Conservation (phyloP, 192 early-diverging fungal genomes). For the Geranomyces variabilis region DNA sequence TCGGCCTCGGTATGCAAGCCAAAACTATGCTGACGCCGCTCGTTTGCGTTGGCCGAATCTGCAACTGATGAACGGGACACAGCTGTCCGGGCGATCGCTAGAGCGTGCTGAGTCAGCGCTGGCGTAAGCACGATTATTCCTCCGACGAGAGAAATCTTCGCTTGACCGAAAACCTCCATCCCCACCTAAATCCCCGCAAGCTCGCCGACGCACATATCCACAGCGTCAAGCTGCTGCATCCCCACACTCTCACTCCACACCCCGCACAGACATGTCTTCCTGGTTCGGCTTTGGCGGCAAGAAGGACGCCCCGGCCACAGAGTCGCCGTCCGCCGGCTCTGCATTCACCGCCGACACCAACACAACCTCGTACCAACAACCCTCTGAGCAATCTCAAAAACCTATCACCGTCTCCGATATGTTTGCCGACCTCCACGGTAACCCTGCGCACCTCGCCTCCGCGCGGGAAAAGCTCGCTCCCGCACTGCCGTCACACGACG, state of each 20-base stretch:
- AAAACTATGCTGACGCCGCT: too few species aligned
- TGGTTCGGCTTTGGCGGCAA: slow-evolving; percentile 36
- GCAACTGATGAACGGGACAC: too few species aligned
- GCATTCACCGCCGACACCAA: neutral
- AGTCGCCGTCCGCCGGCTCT: neutral
- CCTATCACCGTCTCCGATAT: slow-evolving; percentile 35
- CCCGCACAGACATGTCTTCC: slow-evolving; percentile 22
- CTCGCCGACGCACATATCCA: too few species aligned
- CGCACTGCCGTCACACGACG: slow-evolving; percentile 26
- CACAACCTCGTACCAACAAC: neutral
- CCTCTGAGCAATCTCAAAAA: slow-evolving; percentile 5
- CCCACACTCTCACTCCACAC: neutral
- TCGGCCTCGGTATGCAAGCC: too few species aligned
- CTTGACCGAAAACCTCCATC: too few species aligned
- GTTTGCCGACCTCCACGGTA: slow-evolving; percentile 13
- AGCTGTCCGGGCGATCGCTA: too few species aligned
- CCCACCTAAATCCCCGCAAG: too few species aligned
- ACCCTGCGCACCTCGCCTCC: neutral
- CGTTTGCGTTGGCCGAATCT: too few species aligned
- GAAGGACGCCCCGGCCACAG: neutral
- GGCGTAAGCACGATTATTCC: too few species aligned
- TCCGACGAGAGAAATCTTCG: too few species aligned
- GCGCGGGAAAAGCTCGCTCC: slow-evolving; percentile 35
- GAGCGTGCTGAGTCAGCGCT: too few species aligned
- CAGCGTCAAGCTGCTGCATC: too few species aligned